Evolutionary conservation across 768 basidiomycete species (phyloP), one percentile per base, ranked within the genome.

Genomic region (Calocybe cyanea): DNA sequence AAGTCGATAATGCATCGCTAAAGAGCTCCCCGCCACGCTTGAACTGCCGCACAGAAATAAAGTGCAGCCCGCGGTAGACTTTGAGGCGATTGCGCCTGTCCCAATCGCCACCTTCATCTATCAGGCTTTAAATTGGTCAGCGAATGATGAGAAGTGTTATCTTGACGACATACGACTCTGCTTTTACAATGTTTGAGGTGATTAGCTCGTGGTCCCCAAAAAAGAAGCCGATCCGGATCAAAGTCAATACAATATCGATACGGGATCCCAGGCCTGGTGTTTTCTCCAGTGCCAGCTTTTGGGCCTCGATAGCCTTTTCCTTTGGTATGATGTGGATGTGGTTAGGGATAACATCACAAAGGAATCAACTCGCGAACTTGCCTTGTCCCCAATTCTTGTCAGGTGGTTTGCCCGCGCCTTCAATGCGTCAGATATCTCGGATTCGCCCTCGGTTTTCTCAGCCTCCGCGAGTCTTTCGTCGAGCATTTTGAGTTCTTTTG

Each of bases 101-200:
- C 95, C 95, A 99, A 68, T 99, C 95, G 36, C 95, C 95, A 0
- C 95, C 95, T 63, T 92, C 80, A 56, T 97, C 93, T 43, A 96
- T 87, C 34, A 96, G 73, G 45, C 91, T 35, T 14, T 5, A 28
- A 28, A 28, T 6, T 6, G 11, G 11, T 6, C 25, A 28, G 11
- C 25, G 25, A 34, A 21, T 10, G 28, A 44, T 19, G 14, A 37
- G 15, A 31, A 30, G 2, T 19, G 20, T 23, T 21, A 41, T 28
- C 25, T 28, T 28, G 25, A 28, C 25, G 19, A 74, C 84, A 51
- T 47, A 92, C 88, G 82, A 77, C 56, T 91, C 87, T 0, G 94
- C 94, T 55, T 85, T 83, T 21, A 78, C 70, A 37, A 97, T 79
- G 54, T 90, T 80, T 31, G 72, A 60, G 0, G 75, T 80, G 41